Conservation (phyloP, 192 early-diverging fungal genomes). For the Podila epigama region DNA sequence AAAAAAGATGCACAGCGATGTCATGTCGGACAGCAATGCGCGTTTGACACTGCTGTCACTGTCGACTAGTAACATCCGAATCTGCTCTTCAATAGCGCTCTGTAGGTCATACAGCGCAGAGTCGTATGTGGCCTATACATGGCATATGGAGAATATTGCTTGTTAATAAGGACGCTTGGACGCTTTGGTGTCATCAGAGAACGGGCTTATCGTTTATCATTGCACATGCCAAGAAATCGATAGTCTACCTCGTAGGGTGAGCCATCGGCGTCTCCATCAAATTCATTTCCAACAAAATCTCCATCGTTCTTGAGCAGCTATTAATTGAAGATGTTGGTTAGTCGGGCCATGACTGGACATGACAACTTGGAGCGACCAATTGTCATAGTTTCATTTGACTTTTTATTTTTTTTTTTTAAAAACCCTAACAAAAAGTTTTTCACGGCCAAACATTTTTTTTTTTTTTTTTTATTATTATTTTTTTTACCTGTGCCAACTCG, state of each 20-base stretch:
- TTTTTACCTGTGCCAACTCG: constrained; percentile 77
- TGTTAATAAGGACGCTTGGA: neutral
- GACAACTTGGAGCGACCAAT: too few species aligned
- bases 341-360: too few species aligned
- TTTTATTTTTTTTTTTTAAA: too few species aligned
- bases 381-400: too few species aligned
- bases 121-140: constrained; percentile 73
- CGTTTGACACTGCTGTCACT: constrained; percentile 81
- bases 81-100: constrained; percentile 81
- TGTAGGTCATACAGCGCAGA: constrained; percentile 77
- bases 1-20: constrained; percentile 83
- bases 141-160: too few species aligned
- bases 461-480: too few species aligned
- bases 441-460: too few species aligned
- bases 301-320: constrained; percentile 59
- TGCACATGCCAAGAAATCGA: too few species aligned
- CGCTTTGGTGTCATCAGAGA: neutral
- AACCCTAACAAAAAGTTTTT: too few species aligned
- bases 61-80: constrained; percentile 83
- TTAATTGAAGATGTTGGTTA: neutral
- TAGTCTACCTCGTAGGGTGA: constrained; percentile 52
- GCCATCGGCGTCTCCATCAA: constrained; percentile 47
- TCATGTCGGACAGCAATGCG: constrained; percentile 82
- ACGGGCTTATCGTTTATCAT: neutral
- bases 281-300: constrained; percentile 49